Evolutionary conservation across 768 basidiomycete species (phyloP), one percentile per base, ranked within the genome.

Genomic region (Leccinum arenicola): DNA sequence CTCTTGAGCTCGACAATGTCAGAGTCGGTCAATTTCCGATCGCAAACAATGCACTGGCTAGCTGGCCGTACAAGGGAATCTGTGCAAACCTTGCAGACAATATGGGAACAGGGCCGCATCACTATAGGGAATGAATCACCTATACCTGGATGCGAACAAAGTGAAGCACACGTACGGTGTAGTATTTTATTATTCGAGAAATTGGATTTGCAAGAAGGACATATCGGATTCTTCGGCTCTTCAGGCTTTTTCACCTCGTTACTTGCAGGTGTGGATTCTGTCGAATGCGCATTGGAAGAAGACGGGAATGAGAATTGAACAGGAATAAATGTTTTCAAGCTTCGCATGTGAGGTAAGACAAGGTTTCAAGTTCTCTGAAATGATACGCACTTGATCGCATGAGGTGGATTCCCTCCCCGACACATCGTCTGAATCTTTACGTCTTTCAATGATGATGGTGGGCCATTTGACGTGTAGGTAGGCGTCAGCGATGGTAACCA

Each of bases 401-500:
- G 96, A 2, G 87, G 72, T 29, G 89, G 88, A 62, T 82, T 81
- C 2, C 89, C 88, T 6, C 91, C 93, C 57, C 89, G 84, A 75
- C 97, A 99, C 56, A 91, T 84, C 8, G 96, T 93, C 66, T 93
- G 89, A 31, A 95, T 74, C 73, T 94, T 94, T 35, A 95, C 82
- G 65, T 95, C 92, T 64, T 82, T 80, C 47, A 94, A 74, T 4
- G 87, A 88, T 27, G 78, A 80, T 2, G 87, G 87, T 10, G 79
- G 81, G 0, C 85, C 85, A 52, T 69, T 78, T 33, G 89, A 78
- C 23, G 83, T 76, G 73, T 90, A 84, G 49, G 83, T 95, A 0
- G 95, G 95, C 0, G 95, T 95, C 25, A 98, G 75, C 0, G 91
- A 94, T 3, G 95, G 95, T 40, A 99, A 79, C 97, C 97, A 99